Evolutionary conservation across 2,329 filamentous ascomycete species (phyloP).

Genomic region (Ophiostoma ips): DNA sequence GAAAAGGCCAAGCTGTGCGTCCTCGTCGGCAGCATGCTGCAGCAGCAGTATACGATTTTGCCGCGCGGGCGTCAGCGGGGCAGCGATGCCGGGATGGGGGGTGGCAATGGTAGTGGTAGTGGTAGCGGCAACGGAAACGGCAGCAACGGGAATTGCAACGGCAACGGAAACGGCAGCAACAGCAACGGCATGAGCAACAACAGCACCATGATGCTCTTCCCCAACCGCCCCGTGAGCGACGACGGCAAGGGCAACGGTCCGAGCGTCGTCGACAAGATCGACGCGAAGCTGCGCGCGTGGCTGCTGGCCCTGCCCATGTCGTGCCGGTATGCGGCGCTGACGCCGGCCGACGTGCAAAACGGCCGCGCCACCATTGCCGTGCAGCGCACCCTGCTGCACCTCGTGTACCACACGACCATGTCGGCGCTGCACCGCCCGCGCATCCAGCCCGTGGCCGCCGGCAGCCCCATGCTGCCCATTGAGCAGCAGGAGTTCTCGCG

Average conservation of each 20-base stretch:
- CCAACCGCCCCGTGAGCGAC: conserved; percentile 65
- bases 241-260: conserved; percentile 35
- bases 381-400: conserved; percentile 76
- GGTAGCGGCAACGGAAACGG: not conserved
- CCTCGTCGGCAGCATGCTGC: conserved; percentile 78
- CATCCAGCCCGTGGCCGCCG: conserved; percentile 62
- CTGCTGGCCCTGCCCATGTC: conserved; percentile 54
- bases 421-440: conserved; percentile 86
- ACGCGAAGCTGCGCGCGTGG: conserved; percentile 69
- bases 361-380: conserved; percentile 47
- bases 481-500: conserved; percentile 68
- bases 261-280: conserved; percentile 64
- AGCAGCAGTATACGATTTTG: conserved; percentile 82
- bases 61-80: conserved; percentile 64
- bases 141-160: not conserved
- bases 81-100: not conserved
- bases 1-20: conserved; percentile 82
- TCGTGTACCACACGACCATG: conserved; percentile 85
- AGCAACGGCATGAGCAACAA: conserved; percentile 41
- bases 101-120: not conserved
- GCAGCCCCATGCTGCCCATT: conserved; percentile 35
- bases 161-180: not conserved
- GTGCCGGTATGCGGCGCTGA: conserved; percentile 51
- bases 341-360: conserved; percentile 40
- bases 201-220: conserved; percentile 76